Conservation (phyloP, 2,329 filamentous ascomycete species). For the Lasiodiplodia sp. region DNA sequence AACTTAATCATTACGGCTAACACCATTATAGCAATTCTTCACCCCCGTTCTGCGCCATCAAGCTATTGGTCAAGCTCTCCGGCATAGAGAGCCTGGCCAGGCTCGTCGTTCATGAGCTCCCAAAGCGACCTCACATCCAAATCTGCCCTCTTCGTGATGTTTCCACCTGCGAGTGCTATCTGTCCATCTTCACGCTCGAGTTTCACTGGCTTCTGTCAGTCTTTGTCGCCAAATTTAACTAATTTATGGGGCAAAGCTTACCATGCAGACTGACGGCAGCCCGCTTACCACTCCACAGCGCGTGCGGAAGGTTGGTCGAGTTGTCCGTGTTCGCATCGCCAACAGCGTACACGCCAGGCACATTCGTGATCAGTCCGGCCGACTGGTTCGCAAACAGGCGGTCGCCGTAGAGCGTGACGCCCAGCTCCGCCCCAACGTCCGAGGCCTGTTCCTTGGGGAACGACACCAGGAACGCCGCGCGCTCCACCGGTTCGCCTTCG, state of each 20-base stretch:
- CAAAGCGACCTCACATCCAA: neutral
- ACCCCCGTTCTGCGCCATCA: neutral
- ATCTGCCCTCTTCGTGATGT: neutral
- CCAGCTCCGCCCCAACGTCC: neutral
- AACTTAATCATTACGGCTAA: no score
- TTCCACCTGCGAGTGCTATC: neutral
- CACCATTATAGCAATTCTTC: no score
- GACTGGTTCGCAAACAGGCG: slow-evolving; percentile 13
- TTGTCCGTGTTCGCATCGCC: slow-evolving; percentile 16
- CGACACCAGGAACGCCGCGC: neutral
- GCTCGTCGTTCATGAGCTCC: slow-evolving; percentile 6
- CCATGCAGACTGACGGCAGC: slow-evolving; percentile 12
- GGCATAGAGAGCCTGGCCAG: slow-evolving; percentile 3
- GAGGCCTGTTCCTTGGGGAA: slow-evolving; percentile 19
- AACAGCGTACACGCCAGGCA: slow-evolving; percentile 10
- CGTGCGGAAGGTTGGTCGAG: slow-evolving; percentile 18
- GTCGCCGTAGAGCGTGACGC: slow-evolving; percentile 3
- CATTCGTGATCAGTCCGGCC: slow-evolving; percentile 7
- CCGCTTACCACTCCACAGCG: slow-evolving; percentile 16
- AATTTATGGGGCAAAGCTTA: neutral
- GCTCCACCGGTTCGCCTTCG: neutral
- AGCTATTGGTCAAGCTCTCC: neutral
- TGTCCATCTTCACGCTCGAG: neutral
- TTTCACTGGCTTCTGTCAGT: neutral
- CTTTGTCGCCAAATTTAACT: neutral